Evolutionary conservation across 352 stramenopile genomes (phyloP).

Genomic region (Thalassiosira allenii): DNA sequence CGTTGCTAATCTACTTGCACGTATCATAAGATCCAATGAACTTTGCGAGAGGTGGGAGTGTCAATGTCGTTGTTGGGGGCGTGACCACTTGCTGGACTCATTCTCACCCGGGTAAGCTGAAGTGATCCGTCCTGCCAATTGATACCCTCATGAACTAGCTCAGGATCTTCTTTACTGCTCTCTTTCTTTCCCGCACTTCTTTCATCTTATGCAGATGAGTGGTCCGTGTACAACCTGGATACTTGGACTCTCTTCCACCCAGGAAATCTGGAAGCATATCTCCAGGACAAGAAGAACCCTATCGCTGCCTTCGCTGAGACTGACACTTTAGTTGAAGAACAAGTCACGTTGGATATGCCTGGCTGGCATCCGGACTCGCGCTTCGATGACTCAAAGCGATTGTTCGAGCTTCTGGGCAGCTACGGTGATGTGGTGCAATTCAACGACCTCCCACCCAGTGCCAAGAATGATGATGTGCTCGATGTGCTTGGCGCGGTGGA

Average conservation of each 20-base stretch:
- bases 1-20: too few relatives aligned
- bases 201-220: neutral
- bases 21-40: constrained; percentile 1
- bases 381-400: neutral
- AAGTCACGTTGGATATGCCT: neutral
- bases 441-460: neutral
- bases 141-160: too few relatives aligned
- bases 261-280: neutral
- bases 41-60: neutral
- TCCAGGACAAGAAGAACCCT: constrained; percentile 2
- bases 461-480: neutral
- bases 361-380: neutral
- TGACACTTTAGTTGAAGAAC: neutral
- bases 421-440: constrained; percentile 1
- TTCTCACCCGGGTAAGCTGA: too few relatives aligned
- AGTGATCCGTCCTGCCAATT: too few relatives aligned
- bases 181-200: too few relatives aligned
- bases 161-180: too few relatives aligned
- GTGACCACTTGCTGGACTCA: constrained; percentile 5
- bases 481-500: neutral
- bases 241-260: constrained; percentile 4
- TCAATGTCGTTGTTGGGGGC: neutral
- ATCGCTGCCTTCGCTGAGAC: constrained; percentile 3
- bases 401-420: neutral
- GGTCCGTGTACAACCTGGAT: constrained; percentile 7